Evolutionary conservation across 371 early-diverging fungal genomes (phyloP).

Genomic region (Apophysomyces elegans): DNA sequence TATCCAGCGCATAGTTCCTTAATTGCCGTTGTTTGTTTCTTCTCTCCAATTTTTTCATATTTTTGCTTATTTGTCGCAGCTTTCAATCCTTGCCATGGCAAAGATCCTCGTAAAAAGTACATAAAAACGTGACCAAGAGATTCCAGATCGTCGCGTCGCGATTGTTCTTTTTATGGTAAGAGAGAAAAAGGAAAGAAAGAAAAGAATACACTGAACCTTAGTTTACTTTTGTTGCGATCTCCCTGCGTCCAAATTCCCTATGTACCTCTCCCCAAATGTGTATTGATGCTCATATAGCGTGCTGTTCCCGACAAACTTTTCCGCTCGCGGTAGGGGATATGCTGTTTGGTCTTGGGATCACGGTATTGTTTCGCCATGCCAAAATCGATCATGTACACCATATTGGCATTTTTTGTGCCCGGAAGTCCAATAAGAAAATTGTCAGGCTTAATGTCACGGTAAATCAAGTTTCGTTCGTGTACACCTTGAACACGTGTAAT

Average conservation of each 20-base stretch:
- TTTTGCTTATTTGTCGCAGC: constrained; percentile 92
- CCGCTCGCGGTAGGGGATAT: constrained; percentile 82
- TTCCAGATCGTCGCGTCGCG: constrained; percentile 93
- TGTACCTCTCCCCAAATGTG: constrained; percentile 76
- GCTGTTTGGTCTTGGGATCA: constrained; percentile 82
- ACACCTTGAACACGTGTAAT: constrained; percentile 88
- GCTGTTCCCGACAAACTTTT: constrained; percentile 91
- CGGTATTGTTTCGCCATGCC: constrained; percentile 93
- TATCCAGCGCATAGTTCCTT: constrained; percentile 79
- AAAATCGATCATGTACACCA: constrained; percentile 82
- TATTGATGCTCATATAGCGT: constrained; percentile 91
- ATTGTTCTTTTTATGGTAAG: constrained; percentile 65
- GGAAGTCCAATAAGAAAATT: constrained; percentile 92
- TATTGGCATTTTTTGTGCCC: constrained; percentile 50
- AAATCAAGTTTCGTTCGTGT: constrained; percentile 94
- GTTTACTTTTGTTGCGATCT: not conserved
- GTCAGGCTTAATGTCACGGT: constrained; percentile 99
- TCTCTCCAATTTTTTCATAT: constrained; percentile 90
- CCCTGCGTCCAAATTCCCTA: not conserved
- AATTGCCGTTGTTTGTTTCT: constrained; percentile 78
- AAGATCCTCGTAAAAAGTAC: constrained; percentile 87
- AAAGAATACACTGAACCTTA: too few species aligned
- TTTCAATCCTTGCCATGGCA: constrained; percentile 95
- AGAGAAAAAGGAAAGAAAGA: not conserved
- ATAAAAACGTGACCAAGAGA: constrained; percentile 92